These are phyloP conservation scores for Skeletonema grethae DNA, from an alignment of 108 stramenopile species.

Conservation along the genomic window DNA sequence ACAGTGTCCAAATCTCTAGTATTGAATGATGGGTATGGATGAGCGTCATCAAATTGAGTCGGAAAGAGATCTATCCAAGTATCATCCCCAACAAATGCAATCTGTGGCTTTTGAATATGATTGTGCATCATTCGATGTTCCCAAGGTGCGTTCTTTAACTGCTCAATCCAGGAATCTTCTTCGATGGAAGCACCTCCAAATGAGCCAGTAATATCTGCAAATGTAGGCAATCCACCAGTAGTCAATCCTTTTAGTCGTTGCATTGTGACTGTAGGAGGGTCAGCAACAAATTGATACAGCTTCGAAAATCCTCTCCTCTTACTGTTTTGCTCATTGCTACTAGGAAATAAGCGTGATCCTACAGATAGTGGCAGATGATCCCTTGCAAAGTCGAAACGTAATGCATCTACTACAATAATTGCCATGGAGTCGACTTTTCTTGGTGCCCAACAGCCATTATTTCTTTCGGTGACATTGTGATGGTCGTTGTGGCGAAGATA, in stretches of 20 bases:
- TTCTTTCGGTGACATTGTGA: neutral
- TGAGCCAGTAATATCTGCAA: slow-evolving; percentile 86
- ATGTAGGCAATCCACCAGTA: slow-evolving; percentile 96
- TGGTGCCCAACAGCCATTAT: slow-evolving; percentile 73
- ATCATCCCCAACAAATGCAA: slow-evolving; percentile 97
- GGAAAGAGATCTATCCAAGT: slow-evolving; percentile 97
- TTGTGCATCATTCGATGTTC: slow-evolving; percentile 6
- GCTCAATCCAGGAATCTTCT: slow-evolving; percentile 88
- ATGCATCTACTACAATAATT: slow-evolving; percentile 92
- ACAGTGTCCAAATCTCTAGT: slow-evolving; percentile 97
- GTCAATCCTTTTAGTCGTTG: slow-evolving; percentile 97
- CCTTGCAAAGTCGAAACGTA: slow-evolving; percentile 93
- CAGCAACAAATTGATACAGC: slow-evolving; percentile 91
- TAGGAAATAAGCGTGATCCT: slow-evolving; percentile 53
- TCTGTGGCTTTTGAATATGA: slow-evolving; percentile 17
- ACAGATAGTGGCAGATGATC: slow-evolving; percentile 76
- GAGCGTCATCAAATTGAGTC: slow-evolving; percentile 76
- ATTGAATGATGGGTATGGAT: slow-evolving; percentile 96
- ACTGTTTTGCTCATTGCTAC: slow-evolving; percentile 17
- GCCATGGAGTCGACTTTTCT: slow-evolving; percentile 80
- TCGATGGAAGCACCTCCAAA: slow-evolving; percentile 78
- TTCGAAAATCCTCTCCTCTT: slow-evolving; percentile 45
- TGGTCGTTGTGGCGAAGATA: neutral
- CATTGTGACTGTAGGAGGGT: slow-evolving; percentile 99
- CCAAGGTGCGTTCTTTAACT: slow-evolving; percentile 40